Percentiles rank a stretch among this genome's conserved stretches.
phyloP scores from a whole-genome alignment of 305 asterid species.

The Solanum hybrid region DNA sequence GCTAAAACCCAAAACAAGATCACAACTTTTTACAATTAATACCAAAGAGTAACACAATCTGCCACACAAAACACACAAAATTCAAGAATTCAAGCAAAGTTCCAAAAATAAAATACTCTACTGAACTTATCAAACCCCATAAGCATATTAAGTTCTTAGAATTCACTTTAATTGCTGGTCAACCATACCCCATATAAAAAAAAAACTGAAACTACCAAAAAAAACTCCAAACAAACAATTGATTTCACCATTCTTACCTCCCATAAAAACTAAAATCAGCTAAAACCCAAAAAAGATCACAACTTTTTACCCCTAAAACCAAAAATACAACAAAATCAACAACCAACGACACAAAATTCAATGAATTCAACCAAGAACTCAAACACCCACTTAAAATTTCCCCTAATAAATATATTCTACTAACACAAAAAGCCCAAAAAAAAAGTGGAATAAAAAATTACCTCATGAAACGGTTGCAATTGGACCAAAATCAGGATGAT shows the following conservation, averaged over 20 bases:
- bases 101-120: slow-evolving; percentile 14
- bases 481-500: background rate
- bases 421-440: slow-evolving; percentile 24
- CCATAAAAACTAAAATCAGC: background rate
- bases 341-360: background rate
- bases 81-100: background rate
- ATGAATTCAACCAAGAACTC: background rate
- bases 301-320: slow-evolving; percentile 14
- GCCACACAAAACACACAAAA: background rate
- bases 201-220: background rate
- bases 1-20: slow-evolving; percentile 8
- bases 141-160: background rate
- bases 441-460: background rate
- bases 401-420: slow-evolving; percentile 10
- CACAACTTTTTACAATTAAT: slow-evolving; percentile 11
- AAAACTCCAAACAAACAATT: background rate
- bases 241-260: background rate
- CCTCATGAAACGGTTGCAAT: slow-evolving; percentile 14
- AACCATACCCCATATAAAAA: background rate
- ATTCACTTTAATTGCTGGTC: background rate
- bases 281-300: slow-evolving; percentile 11
- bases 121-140: background rate
- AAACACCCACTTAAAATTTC: background rate
- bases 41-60: background rate
- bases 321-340: background rate